Evolutionary conservation across 2,329 filamentous ascomycete species (phyloP), one percentile per base, ranked within the genome.

Genomic region (Aspergillus candidus): DNA sequence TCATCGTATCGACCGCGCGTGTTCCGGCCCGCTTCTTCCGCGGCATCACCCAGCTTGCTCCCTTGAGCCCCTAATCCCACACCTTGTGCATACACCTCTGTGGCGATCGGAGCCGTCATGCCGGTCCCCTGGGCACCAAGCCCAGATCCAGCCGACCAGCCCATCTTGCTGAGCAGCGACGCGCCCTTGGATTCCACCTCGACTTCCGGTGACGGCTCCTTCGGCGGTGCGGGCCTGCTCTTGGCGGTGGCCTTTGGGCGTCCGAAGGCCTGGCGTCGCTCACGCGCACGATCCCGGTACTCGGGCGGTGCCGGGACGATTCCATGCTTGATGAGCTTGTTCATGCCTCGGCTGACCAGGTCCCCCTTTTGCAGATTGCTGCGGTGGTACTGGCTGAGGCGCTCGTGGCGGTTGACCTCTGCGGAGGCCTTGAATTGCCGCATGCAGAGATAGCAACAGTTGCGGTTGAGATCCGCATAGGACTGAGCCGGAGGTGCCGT

Each of bases 391-490:
- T 78, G 68, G 51, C 77, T 80, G 15, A 77, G 68, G 6, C 74
- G 71, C 55, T 83, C 79, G 58, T 85, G 82, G 47, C 73, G 72
- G 50, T 77, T 75, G 33, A 81, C 71, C 54, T 80, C 73, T 1
- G 71, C 72, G 6, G 72, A 65, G 1, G 70, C 70, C 41, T 77
- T 76, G 53, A 83, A 80, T 50, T 77, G 71, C 18, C 76, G 73
- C 56, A 75, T 73, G 57, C 80, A 84, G n/a, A 83, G 68, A 41
- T 82, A 75, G 56, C 80, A 84, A 66, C 75, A 78, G 47, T 74
- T 71, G 18, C 74, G 73, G 18, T 73, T 71, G 40, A 75, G 65
- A 53, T 84, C 78, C 12, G 78, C 79, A 58, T 79, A 86, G 1
- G 80, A 83, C 44, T 79, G 72, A 7, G 67, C 68, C 4, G 72